These are phyloP conservation scores for Artemisia tridentata DNA, from an alignment of 129 eudicot genomes.

Conservation along the genomic window DNA sequence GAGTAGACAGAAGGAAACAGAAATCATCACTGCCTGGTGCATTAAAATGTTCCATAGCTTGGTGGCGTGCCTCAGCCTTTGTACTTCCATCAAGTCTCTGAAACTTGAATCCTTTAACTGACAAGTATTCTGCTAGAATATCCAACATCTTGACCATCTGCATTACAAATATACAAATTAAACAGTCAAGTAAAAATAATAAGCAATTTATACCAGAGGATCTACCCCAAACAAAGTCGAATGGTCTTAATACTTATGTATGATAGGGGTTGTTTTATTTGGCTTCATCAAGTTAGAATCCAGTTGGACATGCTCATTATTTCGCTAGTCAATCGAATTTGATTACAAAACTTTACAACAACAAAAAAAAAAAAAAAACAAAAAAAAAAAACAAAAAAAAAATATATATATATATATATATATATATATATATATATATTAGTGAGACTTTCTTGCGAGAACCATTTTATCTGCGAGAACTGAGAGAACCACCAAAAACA, in stretches of 20 bases:
- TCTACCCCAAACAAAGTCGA: conserved; percentile 1
- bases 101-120: conserved; percentile 90
- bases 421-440: too few relatives aligned
- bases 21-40: conserved; percentile 99
- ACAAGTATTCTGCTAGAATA: conserved; percentile 85
- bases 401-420: too few relatives aligned
- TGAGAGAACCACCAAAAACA: too few relatives aligned
- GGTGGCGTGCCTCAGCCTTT: conserved; percentile 89
- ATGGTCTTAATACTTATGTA: not conserved
- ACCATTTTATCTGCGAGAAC: too few relatives aligned
- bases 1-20: conserved; percentile 98
- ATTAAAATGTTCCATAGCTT: conserved; percentile 99
- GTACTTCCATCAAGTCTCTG: conserved; percentile 99
- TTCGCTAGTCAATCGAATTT: not conserved
- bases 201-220: conserved; percentile 9
- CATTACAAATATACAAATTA: conserved; percentile 10
- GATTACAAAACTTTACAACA: not conserved
- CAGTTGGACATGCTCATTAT: not conserved
- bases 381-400: too few relatives aligned
- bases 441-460: too few relatives aligned
- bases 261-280: not conserved
- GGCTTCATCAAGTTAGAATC: not conserved
- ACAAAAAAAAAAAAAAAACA: not conserved
- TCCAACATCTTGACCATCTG: conserved; percentile 99
- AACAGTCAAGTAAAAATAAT: not conserved